Evolutionary conservation across 2,329 filamentous ascomycete species (phyloP).

Genomic region (Periglandula ipomoeae): DNA sequence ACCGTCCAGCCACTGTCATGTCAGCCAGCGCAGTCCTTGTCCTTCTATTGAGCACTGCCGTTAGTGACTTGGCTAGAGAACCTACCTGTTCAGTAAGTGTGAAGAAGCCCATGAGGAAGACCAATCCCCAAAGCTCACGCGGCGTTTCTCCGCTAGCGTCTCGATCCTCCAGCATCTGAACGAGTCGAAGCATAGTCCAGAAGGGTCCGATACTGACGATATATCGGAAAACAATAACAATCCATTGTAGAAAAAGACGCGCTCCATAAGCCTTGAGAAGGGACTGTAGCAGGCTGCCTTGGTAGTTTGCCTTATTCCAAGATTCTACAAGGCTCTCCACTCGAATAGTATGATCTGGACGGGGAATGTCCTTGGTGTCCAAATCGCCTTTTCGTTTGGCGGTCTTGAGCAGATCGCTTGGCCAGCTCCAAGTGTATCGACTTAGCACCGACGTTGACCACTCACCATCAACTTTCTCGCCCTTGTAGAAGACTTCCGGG

Average conservation of each 20-base stretch:
- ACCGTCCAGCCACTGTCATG: constrained; percentile 46
- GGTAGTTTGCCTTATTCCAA: constrained; percentile 39
- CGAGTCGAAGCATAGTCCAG: constrained; percentile 56
- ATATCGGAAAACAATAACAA: constrained; percentile 43
- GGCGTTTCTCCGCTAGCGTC: constrained; percentile 34
- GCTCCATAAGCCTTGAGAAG: constrained; percentile 49
- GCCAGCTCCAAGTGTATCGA: constrained; percentile 60
- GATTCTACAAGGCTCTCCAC: constrained; percentile 38
- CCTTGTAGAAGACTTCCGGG: constrained; percentile 55
- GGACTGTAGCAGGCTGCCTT: constrained; percentile 48
- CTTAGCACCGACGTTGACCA: constrained; percentile 50
- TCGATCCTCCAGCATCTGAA: constrained; percentile 53
- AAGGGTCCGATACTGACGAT: constrained; percentile 62
- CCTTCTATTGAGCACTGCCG: background rate
- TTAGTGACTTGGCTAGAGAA: background rate
- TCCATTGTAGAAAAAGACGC: constrained; percentile 49
- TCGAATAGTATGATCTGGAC: constrained; percentile 46
- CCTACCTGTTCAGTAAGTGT: constrained; percentile 43
- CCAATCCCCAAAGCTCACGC: constrained; percentile 56
- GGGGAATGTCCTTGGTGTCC: constrained; percentile 52
- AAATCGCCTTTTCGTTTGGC: constrained; percentile 51
- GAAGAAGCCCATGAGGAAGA: constrained; percentile 51
- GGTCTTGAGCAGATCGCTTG: constrained; percentile 40
- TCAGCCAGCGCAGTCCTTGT: constrained; percentile 7
- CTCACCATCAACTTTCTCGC: constrained; percentile 52